Percentiles rank a stretch among this genome's conserved stretches.
Evolutionary conservation across 1,284 basidiomycete species (phyloP).

Genomic region (Singerocomus inundabilis): DNA sequence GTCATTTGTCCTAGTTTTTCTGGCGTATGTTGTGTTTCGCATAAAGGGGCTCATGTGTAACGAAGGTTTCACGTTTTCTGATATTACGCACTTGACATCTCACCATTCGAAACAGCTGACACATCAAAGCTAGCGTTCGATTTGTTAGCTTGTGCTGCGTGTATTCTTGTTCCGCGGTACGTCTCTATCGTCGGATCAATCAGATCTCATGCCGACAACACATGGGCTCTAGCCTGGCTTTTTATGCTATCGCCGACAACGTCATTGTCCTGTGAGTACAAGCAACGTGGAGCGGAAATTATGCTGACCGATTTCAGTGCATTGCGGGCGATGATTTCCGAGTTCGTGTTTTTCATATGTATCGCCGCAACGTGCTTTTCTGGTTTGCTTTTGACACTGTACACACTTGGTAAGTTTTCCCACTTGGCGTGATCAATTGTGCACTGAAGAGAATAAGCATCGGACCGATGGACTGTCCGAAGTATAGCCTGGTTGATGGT

Average conservation of each 20-base stretch:
- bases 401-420: constrained; percentile 59
- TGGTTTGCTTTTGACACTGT: constrained; percentile 81
- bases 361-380: constrained; percentile 85
- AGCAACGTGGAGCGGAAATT: background rate
- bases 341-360: constrained; percentile 83
- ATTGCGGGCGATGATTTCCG: constrained; percentile 70
- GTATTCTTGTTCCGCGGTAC: constrained; percentile 82
- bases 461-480: constrained; percentile 62
- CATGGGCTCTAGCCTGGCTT: constrained; percentile 57
- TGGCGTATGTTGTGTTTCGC: constrained; percentile 67
- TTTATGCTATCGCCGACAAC: constrained; percentile 83
- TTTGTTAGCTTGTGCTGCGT: constrained; percentile 80
- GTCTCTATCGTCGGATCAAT: background rate
- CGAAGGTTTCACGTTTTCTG: constrained; percentile 43
- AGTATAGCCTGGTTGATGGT: constrained; percentile 80
- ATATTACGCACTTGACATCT: constrained; percentile 4
- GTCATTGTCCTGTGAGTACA: constrained; percentile 70
- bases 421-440: background rate
- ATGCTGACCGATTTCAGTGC: constrained; percentile 45
- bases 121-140: constrained; percentile 77
- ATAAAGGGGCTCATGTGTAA: constrained; percentile 58
- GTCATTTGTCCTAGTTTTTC: constrained; percentile 70
- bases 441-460: constrained; percentile 33
- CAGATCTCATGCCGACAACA: constrained; percentile 3
- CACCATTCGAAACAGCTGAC: constrained; percentile 37